Evolutionary conservation across 164 flowering plant species (phyloP).

Genomic region (Santalum album): DNA sequence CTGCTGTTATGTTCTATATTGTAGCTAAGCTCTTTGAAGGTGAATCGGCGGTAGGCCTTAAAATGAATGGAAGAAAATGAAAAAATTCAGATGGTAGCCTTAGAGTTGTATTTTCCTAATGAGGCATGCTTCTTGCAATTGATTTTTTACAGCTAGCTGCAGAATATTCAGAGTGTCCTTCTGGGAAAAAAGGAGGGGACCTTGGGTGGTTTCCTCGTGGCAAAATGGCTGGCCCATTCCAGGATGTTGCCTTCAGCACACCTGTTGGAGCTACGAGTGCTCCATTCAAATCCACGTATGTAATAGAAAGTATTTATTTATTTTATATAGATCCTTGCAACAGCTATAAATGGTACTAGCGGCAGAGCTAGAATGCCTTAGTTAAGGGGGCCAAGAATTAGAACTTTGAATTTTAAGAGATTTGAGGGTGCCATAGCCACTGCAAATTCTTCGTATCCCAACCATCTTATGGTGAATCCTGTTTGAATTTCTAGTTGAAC

Average conservation of each 20-base stretch:
- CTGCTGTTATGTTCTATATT: not conserved
- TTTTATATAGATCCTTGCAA: not conserved
- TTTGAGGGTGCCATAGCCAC: not conserved
- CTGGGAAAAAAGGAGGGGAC: slow-evolving; percentile 97
- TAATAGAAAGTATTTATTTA: not conserved
- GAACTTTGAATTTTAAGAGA: too few species aligned
- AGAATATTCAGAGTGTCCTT: slow-evolving; percentile 93
- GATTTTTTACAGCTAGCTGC: slow-evolving; percentile 55
- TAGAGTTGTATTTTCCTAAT: too few species aligned
- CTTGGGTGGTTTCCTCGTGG: slow-evolving; percentile 99
- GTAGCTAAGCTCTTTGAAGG: too few species aligned
- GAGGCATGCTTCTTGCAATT: not conserved
- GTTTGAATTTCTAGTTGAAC: not conserved
- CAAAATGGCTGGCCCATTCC: slow-evolving; percentile 99
- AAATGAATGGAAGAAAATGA: too few species aligned
- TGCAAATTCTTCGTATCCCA: not conserved
- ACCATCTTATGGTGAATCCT: too few species aligned
- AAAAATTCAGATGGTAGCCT: too few species aligned
- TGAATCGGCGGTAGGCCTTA: too few species aligned
- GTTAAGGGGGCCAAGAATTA: too few species aligned
- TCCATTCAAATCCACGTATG: slow-evolving; percentile 95
- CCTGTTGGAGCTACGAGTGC: slow-evolving; percentile 87
- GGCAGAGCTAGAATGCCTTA: too few species aligned
- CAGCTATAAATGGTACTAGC: too few species aligned
- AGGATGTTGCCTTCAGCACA: slow-evolving; percentile 92